Conservation (phyloP, 2,329 filamentous ascomycete species). For the Aspergillus awamori region DNA sequence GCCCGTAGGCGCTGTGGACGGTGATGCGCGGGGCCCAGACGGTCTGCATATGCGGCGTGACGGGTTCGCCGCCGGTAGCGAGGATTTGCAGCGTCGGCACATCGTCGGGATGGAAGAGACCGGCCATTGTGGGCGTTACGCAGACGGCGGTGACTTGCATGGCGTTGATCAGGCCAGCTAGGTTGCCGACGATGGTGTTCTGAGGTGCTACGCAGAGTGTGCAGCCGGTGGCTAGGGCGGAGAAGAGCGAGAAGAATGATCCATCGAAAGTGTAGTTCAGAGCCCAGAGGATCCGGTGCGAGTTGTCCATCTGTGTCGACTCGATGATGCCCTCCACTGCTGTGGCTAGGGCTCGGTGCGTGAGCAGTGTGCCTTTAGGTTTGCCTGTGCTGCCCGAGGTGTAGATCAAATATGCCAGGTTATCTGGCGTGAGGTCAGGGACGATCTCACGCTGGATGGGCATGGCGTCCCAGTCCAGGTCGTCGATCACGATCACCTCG, state of each 20-base stretch:
- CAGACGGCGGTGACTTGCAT: conserved; percentile 7
- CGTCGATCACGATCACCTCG: not conserved
- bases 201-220: conserved; percentile 41
- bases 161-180: not conserved
- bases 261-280: conserved; percentile 44
- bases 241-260: conserved; percentile 35
- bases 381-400: conserved; percentile 17
- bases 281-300: conserved; percentile 31
- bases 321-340: not conserved
- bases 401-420: conserved; percentile 13
- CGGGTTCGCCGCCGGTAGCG: conserved; percentile 10
- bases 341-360: conserved; percentile 7
- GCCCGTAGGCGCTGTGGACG: conserved; percentile 22
- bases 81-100: conserved; percentile 1
- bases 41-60: conserved; percentile 16
- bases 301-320: not conserved
- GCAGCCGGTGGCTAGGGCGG: conserved; percentile 33
- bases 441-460: not conserved
- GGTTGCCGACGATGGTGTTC: not conserved
- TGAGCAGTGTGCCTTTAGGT: conserved; percentile 17
- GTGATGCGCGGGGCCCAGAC: conserved; percentile 12
- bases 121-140: conserved; percentile 11
- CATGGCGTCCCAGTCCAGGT: not conserved
- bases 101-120: not conserved
- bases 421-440: not conserved